A percentile compares a stretch with the other conserved stretches of the same genome.
These are phyloP conservation scores for Chloris gayana DNA, from an alignment of 176 grass and related monocot genomes.

Conservation along the genomic window DNA sequence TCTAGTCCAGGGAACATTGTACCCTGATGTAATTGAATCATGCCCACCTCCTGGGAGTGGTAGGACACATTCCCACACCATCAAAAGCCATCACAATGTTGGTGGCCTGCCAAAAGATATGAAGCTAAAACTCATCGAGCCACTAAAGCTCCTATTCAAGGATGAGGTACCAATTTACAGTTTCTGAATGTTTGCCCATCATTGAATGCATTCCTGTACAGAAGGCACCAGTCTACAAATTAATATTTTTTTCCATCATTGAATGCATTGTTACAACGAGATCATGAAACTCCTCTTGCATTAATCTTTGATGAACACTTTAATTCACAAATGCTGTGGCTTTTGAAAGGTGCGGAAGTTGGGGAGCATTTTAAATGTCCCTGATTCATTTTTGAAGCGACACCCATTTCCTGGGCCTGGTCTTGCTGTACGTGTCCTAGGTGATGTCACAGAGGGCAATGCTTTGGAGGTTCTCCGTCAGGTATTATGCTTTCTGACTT, in stretches of 20 bases:
- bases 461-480: constrained; percentile 85
- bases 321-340: constrained; percentile 1
- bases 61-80: constrained; percentile 82
- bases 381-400: constrained; percentile 85
- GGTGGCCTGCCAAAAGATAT: constrained; percentile 83
- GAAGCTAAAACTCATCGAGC: constrained; percentile 87
- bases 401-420: constrained; percentile 97
- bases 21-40: constrained; percentile 94
- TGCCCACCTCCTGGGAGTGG: constrained; percentile 84
- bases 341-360: constrained; percentile 73
- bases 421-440: constrained; percentile 82
- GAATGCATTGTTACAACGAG: not conserved
- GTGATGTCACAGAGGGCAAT: constrained; percentile 92
- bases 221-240: too few relatives aligned
- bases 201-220: too few relatives aligned
- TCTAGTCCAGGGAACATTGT: constrained; percentile 89
- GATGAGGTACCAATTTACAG: constrained; percentile 59
- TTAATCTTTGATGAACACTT: not conserved
- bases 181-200: not conserved
- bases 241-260: not conserved
- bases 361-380: constrained; percentile 80
- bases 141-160: constrained; percentile 88
- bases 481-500: constrained; percentile 35
- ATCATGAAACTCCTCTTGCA: not conserved
- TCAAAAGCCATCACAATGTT: constrained; percentile 95